Base-by-base conservation (phyloP, 345 rosid genomes). In the Populus tremula region DNA sequence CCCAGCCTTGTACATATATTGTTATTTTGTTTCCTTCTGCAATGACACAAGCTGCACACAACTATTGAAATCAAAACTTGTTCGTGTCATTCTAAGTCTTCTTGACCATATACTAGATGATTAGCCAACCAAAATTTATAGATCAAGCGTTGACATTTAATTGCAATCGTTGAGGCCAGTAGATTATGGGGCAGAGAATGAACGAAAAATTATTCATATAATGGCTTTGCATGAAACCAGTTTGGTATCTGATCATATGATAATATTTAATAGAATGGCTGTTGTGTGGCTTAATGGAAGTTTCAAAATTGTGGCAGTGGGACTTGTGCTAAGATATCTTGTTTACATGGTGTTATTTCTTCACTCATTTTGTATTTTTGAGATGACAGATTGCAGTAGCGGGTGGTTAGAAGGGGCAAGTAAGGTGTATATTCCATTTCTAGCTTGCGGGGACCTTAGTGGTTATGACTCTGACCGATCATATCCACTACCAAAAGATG, bases 391-490 rank as follows among this genome's bases (percentile, higher is more conserved):
- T 89, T 92, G 99, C 89, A 85, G 92, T 77, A 93, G 95, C 75
- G 96, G 89, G 63, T 91, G 95, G 95, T 82, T 92, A 78, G 97
- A 96, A 90, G 95, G 99, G 54, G 90, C 95, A 12, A 94, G 89
- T 71, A 93, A 93, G 89, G 94, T 96, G 59, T 93, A 90, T 82
- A 93, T 96, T 76, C 98, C 94, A 31, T 96, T 94, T 80, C 70
- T 94, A 79, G 98, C 99, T 21, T 91, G 97, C 27, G 95, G 98
- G 29, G 99, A 90, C 84, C 95, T 90, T 27, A 84, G 90, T 13
- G 97, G 97, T 29, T 92, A 91, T 72, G 98, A 92, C 71, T 96
- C 99, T 8, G 99, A 96, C 80, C 93, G 91, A 69, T 96, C 97
- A 21, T 96, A 93, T 83, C 99, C 97, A 2, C 90, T 92, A 2